Base-by-base conservation (phyloP, 202 grass and related monocot species). In the Setaria viridis region DNA sequence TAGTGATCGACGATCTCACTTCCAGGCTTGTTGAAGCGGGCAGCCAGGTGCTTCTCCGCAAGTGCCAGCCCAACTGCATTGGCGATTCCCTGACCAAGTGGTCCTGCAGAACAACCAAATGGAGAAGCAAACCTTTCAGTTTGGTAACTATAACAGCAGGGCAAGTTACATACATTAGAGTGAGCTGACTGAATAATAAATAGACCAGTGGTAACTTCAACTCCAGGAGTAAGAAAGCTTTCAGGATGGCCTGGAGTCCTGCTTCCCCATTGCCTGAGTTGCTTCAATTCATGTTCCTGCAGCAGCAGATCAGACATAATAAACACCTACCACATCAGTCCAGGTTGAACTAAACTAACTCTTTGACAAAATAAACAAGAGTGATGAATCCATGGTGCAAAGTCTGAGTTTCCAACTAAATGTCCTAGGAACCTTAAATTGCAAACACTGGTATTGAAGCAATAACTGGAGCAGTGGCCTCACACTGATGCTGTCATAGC, bases 241-340 rank as follows among this genome's bases (percentile, higher is more conserved):
- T 96, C 91, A 2, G 94, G 94, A 65, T 96, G 94, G 0, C 91
- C 94, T 0, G 91, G 94, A 19, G 94, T 88, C 9, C 3, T 91
- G 91, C 94, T 96, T 87, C 87, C 94, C 94, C 91, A 96, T 32
- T 96, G 91, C 10, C 94, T 91, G 87, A 96, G 91, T 74, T 93
- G 89, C 82, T 91, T 93, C 89, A 96, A 69, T 66, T 96, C 94
- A 14, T 80, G 75, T 51, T 91, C 94, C 94, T 96, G 78, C 70
- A 86, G 56, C 2, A 77, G 62, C 41, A 88, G 41, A n/a, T 21
- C n/a, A 15, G 29, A 4, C 42, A 74, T 20, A 35, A 13, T 76
- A 48, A 84, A n/a, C 87, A 16, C 1, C 55, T 13, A 46, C 4
- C 14, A 10, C 39, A 30, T 32, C 54, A 60, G 25, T 25, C n/a